Base-by-base conservation (phyloP, 176 grass and related monocot species). In the Stipa capillata region DNA sequence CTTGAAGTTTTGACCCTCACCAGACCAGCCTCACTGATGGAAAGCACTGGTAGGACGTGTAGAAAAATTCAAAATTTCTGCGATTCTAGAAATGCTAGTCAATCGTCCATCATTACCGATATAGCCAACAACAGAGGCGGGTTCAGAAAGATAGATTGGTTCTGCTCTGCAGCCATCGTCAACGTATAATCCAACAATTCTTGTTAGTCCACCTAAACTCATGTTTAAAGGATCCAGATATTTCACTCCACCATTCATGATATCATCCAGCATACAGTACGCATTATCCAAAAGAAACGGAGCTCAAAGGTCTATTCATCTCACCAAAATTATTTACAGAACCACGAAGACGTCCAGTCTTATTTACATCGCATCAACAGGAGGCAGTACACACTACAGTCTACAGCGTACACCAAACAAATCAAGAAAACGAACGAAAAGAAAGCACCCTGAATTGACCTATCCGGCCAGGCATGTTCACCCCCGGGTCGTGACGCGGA, bases 401-500 rank as follows among this genome's bases (percentile, higher is more conserved):
- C n/a, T 21, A 36, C 20, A 13, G 32, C 27, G 65, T 16, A 27
- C 42, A 31, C 7, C 67, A 28, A 70, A 67, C 20, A 14, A 35
- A 61, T 21, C 2, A 27, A 41, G 32, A 54, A 17, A 72, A 73
- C 0, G 14, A 21, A 25, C 45, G 18, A 35, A 63, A 24, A 65
- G 53, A 70, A 4, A 34, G 47, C 37, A 32, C 15, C 17, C 58
- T 20, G 78, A 25, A 24, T 7, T 4, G 7, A 28, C 72, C 72
- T 76, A 55, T 75, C 35, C 5, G 12, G 57, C 20, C 18, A 36
- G 20, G 36, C 21, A 15, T 4, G 41, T 20, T 86, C 84, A 90
- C 28, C 31, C 86, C 27, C 82, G 79, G 8, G 85, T 86, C 20
- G 69, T 48, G 81, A 87, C 78, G 28, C 55, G 84, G 78, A 97